Base-by-base conservation (phyloP, 163 green algal species). In the Chlamydomonas reinhardtii region DNA sequence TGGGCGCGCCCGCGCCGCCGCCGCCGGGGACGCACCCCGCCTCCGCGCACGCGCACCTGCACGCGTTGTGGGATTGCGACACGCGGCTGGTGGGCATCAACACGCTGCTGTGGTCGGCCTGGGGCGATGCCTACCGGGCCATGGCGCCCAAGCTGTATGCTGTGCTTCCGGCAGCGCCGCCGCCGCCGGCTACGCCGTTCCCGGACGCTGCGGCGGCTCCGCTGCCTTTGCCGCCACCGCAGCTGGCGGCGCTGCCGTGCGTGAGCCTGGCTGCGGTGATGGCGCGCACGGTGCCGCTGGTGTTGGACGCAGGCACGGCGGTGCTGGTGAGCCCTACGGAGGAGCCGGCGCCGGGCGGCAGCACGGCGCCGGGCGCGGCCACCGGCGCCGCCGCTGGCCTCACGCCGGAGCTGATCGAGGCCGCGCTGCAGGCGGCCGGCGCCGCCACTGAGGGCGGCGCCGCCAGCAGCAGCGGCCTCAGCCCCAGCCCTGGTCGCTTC, bases 191-290 rank as follows among this genome's bases (percentile, higher is more conserved):
- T 2, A 56, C 48, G 48, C 4, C 15, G 27, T 29, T 32, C 24
- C 62, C 25, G 27, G 74, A 35, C 54, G 74, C 32, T 32, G 15
- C 20, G 31, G 15, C 32, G 29, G 27, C 64, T 37, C 37, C 35
- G 27, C n/a, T 8, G 37, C 35, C 12, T 25, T 16, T 29, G 24
- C 66, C 65, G 34, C 32, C 34, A 54, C 39, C 34, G 0, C 39
- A 75, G 72, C 52, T 85, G 4, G 79, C 73, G 54, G 79, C 69
- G 31, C 69, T 85, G 68, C 79, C 79, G 22, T 85, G 79, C 69
- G 79, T 94, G 14, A 85, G 68, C 68, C 79, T 85, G 66, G 79
- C 79, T 9, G 79, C 79, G 25, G 68, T 85, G 32, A 85, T 85
- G 79, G 79, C 79, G 25, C 79, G 79, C 27, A 77, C 68, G 4